Conservation (phyloP, 2,329 filamentous ascomycete species). For the Colletotrichum sp. region DNA sequence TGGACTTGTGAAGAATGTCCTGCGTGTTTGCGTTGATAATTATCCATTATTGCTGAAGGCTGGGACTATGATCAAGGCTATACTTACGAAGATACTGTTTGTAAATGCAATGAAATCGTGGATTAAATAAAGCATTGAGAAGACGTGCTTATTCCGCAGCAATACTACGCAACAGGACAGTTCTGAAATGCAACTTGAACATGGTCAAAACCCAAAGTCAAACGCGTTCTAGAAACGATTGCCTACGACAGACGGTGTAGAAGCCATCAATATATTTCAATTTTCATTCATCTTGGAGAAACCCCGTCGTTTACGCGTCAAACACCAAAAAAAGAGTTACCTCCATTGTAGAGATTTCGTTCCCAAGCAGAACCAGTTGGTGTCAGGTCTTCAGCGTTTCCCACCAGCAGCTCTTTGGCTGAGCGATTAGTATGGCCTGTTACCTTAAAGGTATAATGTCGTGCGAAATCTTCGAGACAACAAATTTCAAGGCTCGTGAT, state of each 20-base stretch:
- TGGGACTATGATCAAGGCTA: not conserved
- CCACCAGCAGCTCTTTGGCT: too few species aligned
- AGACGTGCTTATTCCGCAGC: accelerated
- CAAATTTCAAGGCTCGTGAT: accelerated
- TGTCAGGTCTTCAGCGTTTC: too few species aligned
- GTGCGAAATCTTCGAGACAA: not conserved
- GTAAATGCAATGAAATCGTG: not conserved
- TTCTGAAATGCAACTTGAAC: not conserved
- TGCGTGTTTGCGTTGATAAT: not conserved
- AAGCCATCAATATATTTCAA: not conserved
- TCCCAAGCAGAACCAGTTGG: not conserved
- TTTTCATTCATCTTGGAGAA: not conserved
- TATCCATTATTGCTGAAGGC: not conserved
- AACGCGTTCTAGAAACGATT: not conserved
- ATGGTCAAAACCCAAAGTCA: not conserved
- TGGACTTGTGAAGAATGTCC: not conserved
- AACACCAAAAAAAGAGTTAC: not conserved
- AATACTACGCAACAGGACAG: not conserved
- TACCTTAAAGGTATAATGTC: not conserved
- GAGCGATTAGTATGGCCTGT: too few species aligned
- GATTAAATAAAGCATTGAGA: not conserved
- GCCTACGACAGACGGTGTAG: accelerated
- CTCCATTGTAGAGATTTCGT: not conserved
- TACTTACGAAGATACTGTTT: not conserved
- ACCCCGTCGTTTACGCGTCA: not conserved